These are phyloP conservation scores for Serpula lacrymans DNA, from an alignment of 768 basidiomycete genomes.

Conservation along the genomic window DNA sequence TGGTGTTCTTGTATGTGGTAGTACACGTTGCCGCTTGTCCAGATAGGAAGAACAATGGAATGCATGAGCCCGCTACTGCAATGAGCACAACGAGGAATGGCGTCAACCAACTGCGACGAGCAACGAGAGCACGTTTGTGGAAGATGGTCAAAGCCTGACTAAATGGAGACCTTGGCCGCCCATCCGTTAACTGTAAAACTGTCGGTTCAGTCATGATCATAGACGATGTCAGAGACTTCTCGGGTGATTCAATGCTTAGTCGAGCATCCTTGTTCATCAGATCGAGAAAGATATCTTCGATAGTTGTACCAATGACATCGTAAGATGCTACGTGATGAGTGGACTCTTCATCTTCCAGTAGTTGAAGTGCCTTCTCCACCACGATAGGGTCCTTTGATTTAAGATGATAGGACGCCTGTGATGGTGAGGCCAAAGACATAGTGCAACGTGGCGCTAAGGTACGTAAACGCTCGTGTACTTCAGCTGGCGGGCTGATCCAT, in stretches of 20 bases:
- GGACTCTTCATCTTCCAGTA: slow-evolving; percentile 45
- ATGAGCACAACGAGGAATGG: slow-evolving; percentile 51
- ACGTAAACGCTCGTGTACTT: slow-evolving; percentile 41
- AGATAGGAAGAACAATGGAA: slow-evolving; percentile 64
- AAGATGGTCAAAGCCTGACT: slow-evolving; percentile 71
- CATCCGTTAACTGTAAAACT: slow-evolving; percentile 44
- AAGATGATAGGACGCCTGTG: slow-evolving; percentile 51
- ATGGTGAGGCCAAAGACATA: slow-evolving; percentile 39
- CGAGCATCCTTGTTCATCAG: slow-evolving; percentile 50
- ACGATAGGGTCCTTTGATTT: slow-evolving; percentile 53
- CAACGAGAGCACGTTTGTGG: slow-evolving; percentile 63
- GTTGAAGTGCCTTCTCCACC: slow-evolving; percentile 53
- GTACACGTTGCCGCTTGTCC: slow-evolving; percentile 51
- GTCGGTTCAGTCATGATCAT: background rate
- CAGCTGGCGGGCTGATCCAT: slow-evolving; percentile 10
- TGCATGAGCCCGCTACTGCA: slow-evolving; percentile 58
- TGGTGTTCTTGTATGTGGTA: slow-evolving; percentile 32
- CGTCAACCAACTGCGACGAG: slow-evolving; percentile 66
- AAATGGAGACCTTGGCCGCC: slow-evolving; percentile 52
- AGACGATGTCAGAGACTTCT: slow-evolving; percentile 15
- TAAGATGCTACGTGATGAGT: slow-evolving; percentile 46
- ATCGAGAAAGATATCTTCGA: slow-evolving; percentile 79
- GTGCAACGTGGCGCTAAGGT: slow-evolving; percentile 44
- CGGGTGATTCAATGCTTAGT: slow-evolving; percentile 22
- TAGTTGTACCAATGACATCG: slow-evolving; percentile 68